Conservation (phyloP, 208 protist species). For the Acanthamoeba royreba region DNA sequence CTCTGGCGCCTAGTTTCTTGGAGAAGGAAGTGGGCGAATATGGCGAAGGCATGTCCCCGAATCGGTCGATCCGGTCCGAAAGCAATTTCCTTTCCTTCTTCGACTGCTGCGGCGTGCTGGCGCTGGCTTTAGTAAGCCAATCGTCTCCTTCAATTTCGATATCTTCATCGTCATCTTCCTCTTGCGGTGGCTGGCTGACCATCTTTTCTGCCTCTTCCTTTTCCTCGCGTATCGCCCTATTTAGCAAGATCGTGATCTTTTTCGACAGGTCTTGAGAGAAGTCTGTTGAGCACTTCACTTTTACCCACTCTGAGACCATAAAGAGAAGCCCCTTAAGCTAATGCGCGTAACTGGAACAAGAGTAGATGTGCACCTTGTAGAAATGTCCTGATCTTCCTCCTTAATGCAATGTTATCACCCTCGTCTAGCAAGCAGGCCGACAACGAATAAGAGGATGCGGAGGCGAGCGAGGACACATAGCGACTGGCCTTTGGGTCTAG, state of each 20-base stretch:
- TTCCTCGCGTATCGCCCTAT: not conserved
- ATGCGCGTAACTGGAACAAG: not conserved
- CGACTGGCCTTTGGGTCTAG: not conserved
- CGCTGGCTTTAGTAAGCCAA: not conserved
- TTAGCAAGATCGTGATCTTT: not conserved
- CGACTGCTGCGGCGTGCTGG: not conserved
- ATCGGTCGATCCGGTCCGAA: not conserved
- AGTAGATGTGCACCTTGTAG: not conserved
- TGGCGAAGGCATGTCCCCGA: conserved; percentile 1
- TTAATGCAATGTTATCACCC: not conserved
- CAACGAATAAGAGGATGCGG: not conserved
- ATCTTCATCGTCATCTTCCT: not conserved
- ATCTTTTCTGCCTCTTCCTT: not conserved
- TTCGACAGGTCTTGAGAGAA: not conserved
- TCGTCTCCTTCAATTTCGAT: not conserved
- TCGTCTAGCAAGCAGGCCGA: not conserved
- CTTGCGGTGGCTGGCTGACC: not conserved
- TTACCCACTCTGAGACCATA: not conserved
- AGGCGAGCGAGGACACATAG: not conserved
- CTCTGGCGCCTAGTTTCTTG: not conserved
- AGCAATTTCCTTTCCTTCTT: not conserved
- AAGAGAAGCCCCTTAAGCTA: not conserved
- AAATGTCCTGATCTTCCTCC: not conserved
- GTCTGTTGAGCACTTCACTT: not conserved
- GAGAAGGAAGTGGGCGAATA: conserved; percentile 35